phyloP scores from a whole-genome alignment of 1,284 basidiomycete species.

The Ustilago hordei region DNA sequence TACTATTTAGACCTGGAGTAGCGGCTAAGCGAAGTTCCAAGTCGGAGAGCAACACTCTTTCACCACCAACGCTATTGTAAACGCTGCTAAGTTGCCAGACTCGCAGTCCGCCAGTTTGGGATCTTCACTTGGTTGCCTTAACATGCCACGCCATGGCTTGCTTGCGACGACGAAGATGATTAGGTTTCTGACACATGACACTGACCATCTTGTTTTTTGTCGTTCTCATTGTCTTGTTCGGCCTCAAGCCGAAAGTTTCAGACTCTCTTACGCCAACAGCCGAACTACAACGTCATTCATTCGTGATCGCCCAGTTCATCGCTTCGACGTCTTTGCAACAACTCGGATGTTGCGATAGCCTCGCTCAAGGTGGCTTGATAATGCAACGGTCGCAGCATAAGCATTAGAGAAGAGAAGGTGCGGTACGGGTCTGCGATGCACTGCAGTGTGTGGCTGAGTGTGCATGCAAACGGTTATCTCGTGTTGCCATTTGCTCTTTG shows the following conservation, averaged over 20 bases:
- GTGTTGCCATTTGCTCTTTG: neutral
- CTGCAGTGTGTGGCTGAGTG: neutral
- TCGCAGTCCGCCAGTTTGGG: conserved; percentile 12
- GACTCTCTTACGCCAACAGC: conserved; percentile 1
- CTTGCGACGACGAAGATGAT: neutral
- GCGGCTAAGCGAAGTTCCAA: conserved; percentile 4
- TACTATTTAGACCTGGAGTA: conserved; percentile 19
- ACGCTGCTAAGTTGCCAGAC: conserved; percentile 6
- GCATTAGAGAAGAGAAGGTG: neutral
- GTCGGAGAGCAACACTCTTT: conserved; percentile 3
- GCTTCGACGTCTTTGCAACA: neutral
- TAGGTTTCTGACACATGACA: conserved; percentile 2
- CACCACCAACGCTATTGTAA: too few relatives aligned
- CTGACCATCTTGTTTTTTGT: neutral
- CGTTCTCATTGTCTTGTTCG: neutral
- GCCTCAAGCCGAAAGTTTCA: neutral
- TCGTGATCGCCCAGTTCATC: conserved; percentile 23
- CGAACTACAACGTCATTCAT: neutral
- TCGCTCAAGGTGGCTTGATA: neutral
- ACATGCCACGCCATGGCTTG: neutral
- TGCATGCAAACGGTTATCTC: conserved; percentile 2
- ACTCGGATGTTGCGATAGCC: neutral
- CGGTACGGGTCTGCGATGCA: conserved; percentile 1
- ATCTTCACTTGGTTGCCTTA: neutral
- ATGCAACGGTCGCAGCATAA: conserved; percentile 2